These are phyloP conservation scores for Pseudogymnoascus sp. DNA, from an alignment of 2,329 filamentous ascomycete genomes.

Conservation along the genomic window DNA sequence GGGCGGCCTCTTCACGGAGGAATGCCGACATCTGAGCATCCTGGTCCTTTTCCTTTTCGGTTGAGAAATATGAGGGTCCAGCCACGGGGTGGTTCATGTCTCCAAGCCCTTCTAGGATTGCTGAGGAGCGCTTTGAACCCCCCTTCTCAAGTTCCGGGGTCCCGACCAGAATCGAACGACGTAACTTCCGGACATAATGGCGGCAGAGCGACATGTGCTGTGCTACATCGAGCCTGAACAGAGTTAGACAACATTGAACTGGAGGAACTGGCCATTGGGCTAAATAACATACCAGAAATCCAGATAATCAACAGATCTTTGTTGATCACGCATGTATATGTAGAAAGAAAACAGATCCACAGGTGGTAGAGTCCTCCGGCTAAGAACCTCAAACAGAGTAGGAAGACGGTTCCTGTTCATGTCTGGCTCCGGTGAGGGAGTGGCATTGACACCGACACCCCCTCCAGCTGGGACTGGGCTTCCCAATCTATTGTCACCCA, in stretches of 20 bases:
- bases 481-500: neutral
- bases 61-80: constrained; percentile 56
- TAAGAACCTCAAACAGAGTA: constrained; percentile 92
- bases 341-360: constrained; percentile 99
- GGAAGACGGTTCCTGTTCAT: constrained; percentile 75
- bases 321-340: constrained; percentile 99
- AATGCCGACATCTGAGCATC: constrained; percentile 91
- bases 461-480: neutral
- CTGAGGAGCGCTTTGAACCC: constrained; percentile 78
- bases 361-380: constrained; percentile 85
- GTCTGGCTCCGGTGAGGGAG: constrained; percentile 53
- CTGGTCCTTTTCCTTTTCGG: constrained; percentile 67
- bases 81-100: constrained; percentile 57
- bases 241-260: constrained; percentile 21
- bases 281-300: constrained; percentile 77
- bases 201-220: constrained; percentile 98
- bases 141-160: constrained; percentile 84
- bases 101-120: constrained; percentile 65
- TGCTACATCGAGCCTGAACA: constrained; percentile 86
- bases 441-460: constrained; percentile 17
- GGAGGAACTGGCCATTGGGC: neutral
- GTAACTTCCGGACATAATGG: constrained; percentile 92
- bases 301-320: constrained; percentile 93
- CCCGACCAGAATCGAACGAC: constrained; percentile 84
- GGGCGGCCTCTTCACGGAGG: constrained; percentile 60